Percentiles rank a stretch among this genome's conserved stretches.
Conservation (phyloP, 108 stramenopile species). For the Conticribra weissflogii region DNA sequence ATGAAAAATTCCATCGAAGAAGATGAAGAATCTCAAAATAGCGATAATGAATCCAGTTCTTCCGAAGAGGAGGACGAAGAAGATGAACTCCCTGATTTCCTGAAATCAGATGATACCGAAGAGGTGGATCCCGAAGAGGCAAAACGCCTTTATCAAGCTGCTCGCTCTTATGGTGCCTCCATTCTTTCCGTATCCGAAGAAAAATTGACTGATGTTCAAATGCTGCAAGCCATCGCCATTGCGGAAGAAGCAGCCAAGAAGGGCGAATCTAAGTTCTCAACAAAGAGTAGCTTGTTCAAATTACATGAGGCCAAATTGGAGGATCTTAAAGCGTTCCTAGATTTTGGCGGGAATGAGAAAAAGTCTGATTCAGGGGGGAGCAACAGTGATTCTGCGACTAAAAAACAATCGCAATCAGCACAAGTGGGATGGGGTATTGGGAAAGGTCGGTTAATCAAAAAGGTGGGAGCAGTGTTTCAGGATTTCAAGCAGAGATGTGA, state of each 20-base stretch:
- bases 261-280: conserved; percentile 49
- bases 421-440: conserved; percentile 43
- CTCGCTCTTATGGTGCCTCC: conserved; percentile 45
- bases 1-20: conserved; percentile 24
- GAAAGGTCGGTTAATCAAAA: conserved; percentile 34
- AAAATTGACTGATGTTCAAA: conserved; percentile 49
- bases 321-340: conserved; percentile 43
- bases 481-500: conserved; percentile 45
- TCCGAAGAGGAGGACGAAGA: conserved; percentile 43
- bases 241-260: conserved; percentile 49
- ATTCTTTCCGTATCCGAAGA: conserved; percentile 50
- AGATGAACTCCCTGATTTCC: conserved; percentile 44
- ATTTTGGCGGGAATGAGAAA: conserved; percentile 9
- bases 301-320: conserved; percentile 51
- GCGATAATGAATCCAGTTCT: conserved; percentile 17
- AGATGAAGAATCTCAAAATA: conserved; percentile 17
- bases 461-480: conserved; percentile 32
- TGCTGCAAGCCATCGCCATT: conserved; percentile 52
- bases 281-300: conserved; percentile 40
- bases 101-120: conserved; percentile 36
- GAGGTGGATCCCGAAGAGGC: conserved; percentile 43
- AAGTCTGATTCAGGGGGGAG: conserved; percentile 4
- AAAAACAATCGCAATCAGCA: conserved; percentile 5
- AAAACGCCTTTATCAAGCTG: conserved; percentile 41
- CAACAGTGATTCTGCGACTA: not conserved